phyloP scores from a whole-genome alignment of 2,329 filamentous ascomycete species.

The Monosporascus cannonballus region DNA sequence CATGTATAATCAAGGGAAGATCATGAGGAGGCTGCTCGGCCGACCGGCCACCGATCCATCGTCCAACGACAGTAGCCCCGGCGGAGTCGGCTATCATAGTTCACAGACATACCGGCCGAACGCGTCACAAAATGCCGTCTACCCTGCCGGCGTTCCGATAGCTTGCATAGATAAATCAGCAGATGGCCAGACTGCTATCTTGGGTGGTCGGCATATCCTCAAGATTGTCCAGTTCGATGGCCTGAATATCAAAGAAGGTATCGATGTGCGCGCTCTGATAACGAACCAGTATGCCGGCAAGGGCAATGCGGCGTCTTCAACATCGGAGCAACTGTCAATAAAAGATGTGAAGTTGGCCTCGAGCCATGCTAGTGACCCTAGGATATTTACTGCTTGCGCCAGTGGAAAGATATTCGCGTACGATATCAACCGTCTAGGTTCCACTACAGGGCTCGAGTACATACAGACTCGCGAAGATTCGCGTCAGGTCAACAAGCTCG shows the following conservation, averaged over 20 bases:
- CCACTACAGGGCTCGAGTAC: constrained; percentile 43
- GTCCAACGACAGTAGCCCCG: constrained; percentile 36
- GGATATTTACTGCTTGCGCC: constrained; percentile 57
- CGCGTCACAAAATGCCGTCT: constrained; percentile 50
- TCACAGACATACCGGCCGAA: constrained; percentile 42
- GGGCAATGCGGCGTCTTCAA: constrained; percentile 30
- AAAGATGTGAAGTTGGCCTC: constrained; percentile 54
- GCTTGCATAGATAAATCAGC: constrained; percentile 52
- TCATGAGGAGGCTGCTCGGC: constrained; percentile 56
- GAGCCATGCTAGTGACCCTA: constrained; percentile 38
- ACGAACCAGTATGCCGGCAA: constrained; percentile 41
- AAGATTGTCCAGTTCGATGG: constrained; percentile 54
- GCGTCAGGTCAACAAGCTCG: constrained; percentile 57
- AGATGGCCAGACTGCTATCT: constrained; percentile 48
- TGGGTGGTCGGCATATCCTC: constrained; percentile 55
- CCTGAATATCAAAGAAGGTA: constrained; percentile 45
- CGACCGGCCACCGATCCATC: constrained; percentile 43
- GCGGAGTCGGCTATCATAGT: constrained; percentile 39
- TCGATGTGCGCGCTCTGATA: constrained; percentile 54
- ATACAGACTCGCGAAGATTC: constrained; percentile 56
- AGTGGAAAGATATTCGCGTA: constrained; percentile 62
- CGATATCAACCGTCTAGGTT: constrained; percentile 46
- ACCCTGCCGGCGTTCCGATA: constrained; percentile 47
- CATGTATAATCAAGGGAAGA: constrained; percentile 50
- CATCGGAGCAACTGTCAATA: constrained; percentile 55